These are phyloP conservation scores for Chenopodium berlandieri DNA, from an alignment of 148 eudicot genomes.

Conservation along the genomic window DNA sequence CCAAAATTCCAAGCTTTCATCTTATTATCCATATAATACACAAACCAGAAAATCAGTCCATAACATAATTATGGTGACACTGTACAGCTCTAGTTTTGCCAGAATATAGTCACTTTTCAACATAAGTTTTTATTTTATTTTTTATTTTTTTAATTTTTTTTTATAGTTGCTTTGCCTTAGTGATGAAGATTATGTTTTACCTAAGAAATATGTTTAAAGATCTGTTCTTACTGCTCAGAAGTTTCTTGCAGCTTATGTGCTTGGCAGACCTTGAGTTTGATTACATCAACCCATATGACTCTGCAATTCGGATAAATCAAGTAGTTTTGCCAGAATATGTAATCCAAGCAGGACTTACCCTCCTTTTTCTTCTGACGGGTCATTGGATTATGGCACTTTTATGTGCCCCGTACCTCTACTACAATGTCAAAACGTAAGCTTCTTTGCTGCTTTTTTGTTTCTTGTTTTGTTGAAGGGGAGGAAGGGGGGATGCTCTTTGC, in stretches of 20 bases:
- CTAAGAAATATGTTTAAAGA: neutral
- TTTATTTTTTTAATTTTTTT: neutral
- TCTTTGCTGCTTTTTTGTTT: slow-evolving; percentile 2
- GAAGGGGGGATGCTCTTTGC: neutral
- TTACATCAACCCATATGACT: slow-evolving; percentile 92
- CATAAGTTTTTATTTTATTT: neutral
- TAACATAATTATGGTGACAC: neutral
- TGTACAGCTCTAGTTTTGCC: neutral
- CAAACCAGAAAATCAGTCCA: too few relatives aligned
- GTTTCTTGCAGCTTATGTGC: slow-evolving; percentile 79
- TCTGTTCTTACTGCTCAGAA: slow-evolving; percentile 22
- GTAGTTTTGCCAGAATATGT: slow-evolving; percentile 75
- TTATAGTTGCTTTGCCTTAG: neutral
- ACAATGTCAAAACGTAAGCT: slow-evolving; percentile 84
- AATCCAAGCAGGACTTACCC: slow-evolving; percentile 66
- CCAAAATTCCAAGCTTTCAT: too few relatives aligned
- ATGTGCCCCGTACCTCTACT: slow-evolving; percentile 74
- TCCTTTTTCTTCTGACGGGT: slow-evolving; percentile 71
- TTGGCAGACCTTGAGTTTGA: slow-evolving; percentile 97
- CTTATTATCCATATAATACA: too few relatives aligned
- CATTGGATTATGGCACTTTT: slow-evolving; percentile 91
- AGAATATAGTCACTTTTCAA: neutral
- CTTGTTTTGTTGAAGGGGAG: neutral
- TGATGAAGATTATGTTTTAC: neutral
- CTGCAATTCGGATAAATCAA: slow-evolving; percentile 79